Conservation (phyloP, 139 green algal genomes). For the Deuterostichococcus epilithicus region DNA sequence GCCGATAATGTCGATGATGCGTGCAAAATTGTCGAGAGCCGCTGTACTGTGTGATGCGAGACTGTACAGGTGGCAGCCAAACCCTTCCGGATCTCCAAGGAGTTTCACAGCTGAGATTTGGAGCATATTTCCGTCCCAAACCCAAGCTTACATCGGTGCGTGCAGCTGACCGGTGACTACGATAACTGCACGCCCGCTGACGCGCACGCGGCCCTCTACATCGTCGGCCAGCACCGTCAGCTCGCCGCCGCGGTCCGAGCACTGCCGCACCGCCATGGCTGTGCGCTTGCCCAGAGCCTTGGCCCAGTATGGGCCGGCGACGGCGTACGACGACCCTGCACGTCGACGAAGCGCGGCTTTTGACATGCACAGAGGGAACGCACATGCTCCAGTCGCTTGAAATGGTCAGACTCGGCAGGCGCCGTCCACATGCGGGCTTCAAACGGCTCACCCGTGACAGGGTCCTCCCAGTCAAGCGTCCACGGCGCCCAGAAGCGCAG, state of each 20-base stretch:
- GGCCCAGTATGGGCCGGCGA: conserved; percentile 60
- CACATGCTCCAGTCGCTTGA: too few species aligned
- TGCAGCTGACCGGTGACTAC: conserved; percentile 14
- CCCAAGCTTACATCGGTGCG: neutral
- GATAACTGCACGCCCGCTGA: conserved; percentile 7
- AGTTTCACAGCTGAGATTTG: too few species aligned
- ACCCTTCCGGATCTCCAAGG: too few species aligned
- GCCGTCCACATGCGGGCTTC: too few species aligned
- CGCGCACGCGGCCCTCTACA: conserved; percentile 8
- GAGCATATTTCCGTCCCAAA: too few species aligned
- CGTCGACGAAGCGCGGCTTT: too few species aligned
- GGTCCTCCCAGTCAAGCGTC: conserved; percentile 76
- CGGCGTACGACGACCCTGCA: conserved; percentile 55
- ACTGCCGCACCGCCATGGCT: conserved; percentile 41
- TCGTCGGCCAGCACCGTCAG: conserved; percentile 15
- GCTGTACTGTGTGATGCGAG: too few species aligned
- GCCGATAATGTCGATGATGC: too few species aligned
- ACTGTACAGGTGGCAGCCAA: too few species aligned
- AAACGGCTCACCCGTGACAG: conserved; percentile 51
- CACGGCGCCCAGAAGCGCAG: conserved; percentile 82
- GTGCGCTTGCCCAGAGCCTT: conserved; percentile 20
- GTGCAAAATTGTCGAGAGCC: too few species aligned
- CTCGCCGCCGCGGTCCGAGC: conserved; percentile 37
- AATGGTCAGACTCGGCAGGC: too few species aligned
- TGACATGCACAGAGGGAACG: too few species aligned